These are phyloP conservation scores for Fomitopsis schrenkii DNA, from an alignment of 1,284 basidiomycete species.

Conservation along the genomic window DNA sequence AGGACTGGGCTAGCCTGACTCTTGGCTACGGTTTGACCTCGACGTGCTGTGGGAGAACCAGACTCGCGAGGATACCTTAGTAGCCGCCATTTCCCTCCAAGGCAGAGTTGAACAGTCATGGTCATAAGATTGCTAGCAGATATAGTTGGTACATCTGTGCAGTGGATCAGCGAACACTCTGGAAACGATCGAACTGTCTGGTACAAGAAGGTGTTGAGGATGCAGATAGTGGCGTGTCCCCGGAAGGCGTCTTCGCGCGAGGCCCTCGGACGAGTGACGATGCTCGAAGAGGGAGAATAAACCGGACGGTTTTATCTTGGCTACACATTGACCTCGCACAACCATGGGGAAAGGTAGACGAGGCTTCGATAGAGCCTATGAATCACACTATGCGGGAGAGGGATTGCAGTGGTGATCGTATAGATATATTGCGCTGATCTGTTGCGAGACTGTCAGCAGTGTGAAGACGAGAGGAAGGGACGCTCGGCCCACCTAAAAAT, in stretches of 20 bases:
- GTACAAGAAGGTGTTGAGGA: not conserved
- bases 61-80: slow-evolving; percentile 14
- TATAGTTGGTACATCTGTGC: not conserved
- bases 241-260: not conserved
- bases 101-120: too few relatives aligned
- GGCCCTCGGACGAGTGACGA: slow-evolving; percentile 1
- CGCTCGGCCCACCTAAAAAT: not conserved
- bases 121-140: too few relatives aligned
- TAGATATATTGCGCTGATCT: slow-evolving; percentile 4
- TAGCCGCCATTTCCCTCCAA: not conserved
- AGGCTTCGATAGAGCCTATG: slow-evolving; percentile 68
- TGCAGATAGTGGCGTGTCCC: not conserved
- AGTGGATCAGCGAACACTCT: not conserved
- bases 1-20: not conserved
- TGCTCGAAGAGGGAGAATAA: not conserved
- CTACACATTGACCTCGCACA: slow-evolving; percentile 21
- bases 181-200: not conserved
- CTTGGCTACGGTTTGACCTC: slow-evolving; percentile 21
- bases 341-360: slow-evolving; percentile 29
- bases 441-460: not conserved
- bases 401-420: not conserved
- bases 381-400: not conserved
- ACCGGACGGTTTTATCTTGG: slow-evolving; percentile 8
- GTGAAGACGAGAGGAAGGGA: not conserved
- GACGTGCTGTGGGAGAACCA: slow-evolving; percentile 9